Evolutionary conservation across 352 stramenopile genomes (phyloP).

Genomic region (Albugo laibachii): DNA sequence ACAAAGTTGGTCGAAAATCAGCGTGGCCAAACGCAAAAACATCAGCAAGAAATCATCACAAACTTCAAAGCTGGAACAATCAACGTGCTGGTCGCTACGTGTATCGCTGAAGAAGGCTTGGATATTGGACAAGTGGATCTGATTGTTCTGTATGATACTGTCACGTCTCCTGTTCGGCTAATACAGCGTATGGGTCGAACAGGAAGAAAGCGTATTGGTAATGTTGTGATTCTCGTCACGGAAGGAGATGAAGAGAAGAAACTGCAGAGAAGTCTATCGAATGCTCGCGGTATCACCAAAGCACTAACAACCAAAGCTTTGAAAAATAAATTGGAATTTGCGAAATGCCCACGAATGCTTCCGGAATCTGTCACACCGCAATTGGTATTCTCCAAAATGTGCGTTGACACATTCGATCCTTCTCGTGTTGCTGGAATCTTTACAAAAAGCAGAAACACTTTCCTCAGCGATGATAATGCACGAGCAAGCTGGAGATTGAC

Average conservation of each 20-base stretch:
- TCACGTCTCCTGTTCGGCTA: conserved; percentile 89
- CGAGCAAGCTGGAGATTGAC: not conserved
- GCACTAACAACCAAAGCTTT: conserved; percentile 54
- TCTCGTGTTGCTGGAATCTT: conserved; percentile 38
- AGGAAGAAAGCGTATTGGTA: conserved; percentile 87
- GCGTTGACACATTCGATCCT: conserved; percentile 44
- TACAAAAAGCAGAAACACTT: not conserved
- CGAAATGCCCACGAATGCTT: conserved; percentile 52
- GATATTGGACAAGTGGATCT: conserved; percentile 92
- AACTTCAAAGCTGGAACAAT: conserved; percentile 75
- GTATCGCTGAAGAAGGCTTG: conserved; percentile 91
- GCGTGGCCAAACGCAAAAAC: conserved; percentile 80
- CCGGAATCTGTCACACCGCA: conserved; percentile 24
- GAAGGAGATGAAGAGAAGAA: conserved; percentile 83
- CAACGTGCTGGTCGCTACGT: conserved; percentile 89
- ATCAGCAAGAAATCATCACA: conserved; percentile 89
- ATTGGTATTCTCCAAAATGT: conserved; percentile 7
- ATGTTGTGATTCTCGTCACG: conserved; percentile 75
- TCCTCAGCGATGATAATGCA: not conserved
- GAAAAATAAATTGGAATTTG: conserved; percentile 79
- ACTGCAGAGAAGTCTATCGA: conserved; percentile 43
- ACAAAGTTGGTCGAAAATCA: not conserved
- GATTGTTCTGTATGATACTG: conserved; percentile 86
- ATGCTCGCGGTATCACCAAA: conserved; percentile 58
- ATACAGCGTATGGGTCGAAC: conserved; percentile 93